Evolutionary conservation across 2,329 filamentous ascomycete species (phyloP), one percentile per base, ranked within the genome.

Genomic region (Calonectria naviculata): DNA sequence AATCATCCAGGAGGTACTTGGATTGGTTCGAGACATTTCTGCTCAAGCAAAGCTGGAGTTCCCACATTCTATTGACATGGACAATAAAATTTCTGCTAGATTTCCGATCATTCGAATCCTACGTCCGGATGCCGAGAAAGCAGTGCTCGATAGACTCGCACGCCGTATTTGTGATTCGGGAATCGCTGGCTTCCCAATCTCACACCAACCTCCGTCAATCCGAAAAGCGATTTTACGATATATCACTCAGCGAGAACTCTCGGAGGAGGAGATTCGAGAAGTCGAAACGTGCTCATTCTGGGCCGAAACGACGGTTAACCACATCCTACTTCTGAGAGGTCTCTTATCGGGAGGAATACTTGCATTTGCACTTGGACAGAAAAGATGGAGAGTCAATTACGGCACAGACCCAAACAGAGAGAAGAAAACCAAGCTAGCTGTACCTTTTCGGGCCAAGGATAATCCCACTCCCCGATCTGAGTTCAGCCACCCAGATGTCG

Each of bases 371-470:
- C 81, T 93, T 0, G 79, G 81, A 0, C 80, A 87, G 17, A 93
- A 93, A 74, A 83, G 91, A 1, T 94, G 90, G 89, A 81, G 88
- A 4, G 91, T 94, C 0, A 87, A 93, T 65, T 94, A 91, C 70
- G 92, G 92, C 0, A 82, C 89, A 0, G 87, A 90, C 74, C 70
- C 75, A 0, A 75, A 71, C 0, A 79, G 89, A 3, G 73, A 74
- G 0, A 87, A 85, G 0, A 58, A 68, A 1, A 89, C 86, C 0
- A 82, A 78, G 61, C 84, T 93, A 0, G 88, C 88, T 0, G 89
- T 93, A 0, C 91, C 90, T 0, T 93, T 87, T 72, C 84, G 84
- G 10, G 90, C 89, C 0, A 93, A 93, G 67, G 90, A 91, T 61
- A 86, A 74, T 4, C 91, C 90, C 0, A 83, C 88, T 0, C 79